Evolutionary conservation across 2,329 filamentous ascomycete species (phyloP).

Genomic region (Huntiella savannae): DNA sequence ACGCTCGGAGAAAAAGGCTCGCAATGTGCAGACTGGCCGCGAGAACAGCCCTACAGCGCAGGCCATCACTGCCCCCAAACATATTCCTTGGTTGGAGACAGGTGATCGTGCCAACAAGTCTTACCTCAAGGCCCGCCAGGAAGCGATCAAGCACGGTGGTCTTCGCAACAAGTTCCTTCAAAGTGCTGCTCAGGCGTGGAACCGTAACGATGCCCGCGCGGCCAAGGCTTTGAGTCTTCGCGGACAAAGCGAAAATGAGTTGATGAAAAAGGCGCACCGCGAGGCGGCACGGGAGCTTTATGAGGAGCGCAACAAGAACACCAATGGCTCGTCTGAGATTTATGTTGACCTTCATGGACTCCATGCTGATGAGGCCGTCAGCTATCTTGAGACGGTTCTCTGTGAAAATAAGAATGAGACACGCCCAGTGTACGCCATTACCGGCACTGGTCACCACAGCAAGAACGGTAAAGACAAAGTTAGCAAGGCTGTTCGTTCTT

Average conservation of each 20-base stretch:
- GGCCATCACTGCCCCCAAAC: constrained; percentile 70
- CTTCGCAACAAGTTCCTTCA: constrained; percentile 93
- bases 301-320: constrained; percentile 72
- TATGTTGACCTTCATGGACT: constrained; percentile 95
- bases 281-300: constrained; percentile 85
- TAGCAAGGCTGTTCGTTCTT: constrained; percentile 76
- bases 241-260: constrained; percentile 88
- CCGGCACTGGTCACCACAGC: constrained; percentile 88
- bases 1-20: constrained; percentile 39
- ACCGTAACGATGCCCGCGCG: constrained; percentile 87
- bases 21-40: constrained; percentile 44
- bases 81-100: constrained; percentile 93
- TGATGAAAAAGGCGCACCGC: constrained; percentile 92
- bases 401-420: constrained; percentile 58
- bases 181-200: constrained; percentile 95
- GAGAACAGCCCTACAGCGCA: constrained; percentile 69
- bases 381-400: constrained; percentile 77
- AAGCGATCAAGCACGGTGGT: constrained; percentile 93
- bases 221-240: constrained; percentile 87
- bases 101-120: constrained; percentile 79
- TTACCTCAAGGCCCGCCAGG: constrained; percentile 84
- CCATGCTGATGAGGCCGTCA: constrained; percentile 92
- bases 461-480: constrained; percentile 99
- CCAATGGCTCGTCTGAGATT: constrained; percentile 44
- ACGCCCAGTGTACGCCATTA: constrained; percentile 81